Percentiles rank a stretch among this genome's conserved stretches.
Conservation (phyloP, 805 yeast genomes). For the Lipomyces sp. region DNA sequence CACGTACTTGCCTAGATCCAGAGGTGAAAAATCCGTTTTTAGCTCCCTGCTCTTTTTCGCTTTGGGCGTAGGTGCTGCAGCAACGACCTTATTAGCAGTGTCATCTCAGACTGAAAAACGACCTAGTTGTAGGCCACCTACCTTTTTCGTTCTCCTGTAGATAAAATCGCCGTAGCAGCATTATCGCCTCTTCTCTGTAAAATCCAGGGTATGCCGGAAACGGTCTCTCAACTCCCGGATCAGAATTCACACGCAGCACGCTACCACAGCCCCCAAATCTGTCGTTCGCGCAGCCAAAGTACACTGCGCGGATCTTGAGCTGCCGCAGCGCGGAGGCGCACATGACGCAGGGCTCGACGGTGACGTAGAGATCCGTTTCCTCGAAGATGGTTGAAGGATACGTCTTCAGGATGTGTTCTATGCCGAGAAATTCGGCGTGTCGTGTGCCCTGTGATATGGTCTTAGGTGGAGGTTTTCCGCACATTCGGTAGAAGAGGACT, state of each 20-base stretch:
- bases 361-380: slow-evolving; percentile 73
- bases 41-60: slow-evolving; percentile 54
- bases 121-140: neutral
- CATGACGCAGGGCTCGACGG: slow-evolving; percentile 98
- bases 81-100: neutral
- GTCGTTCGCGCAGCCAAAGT: slow-evolving; percentile 92
- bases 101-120: neutral
- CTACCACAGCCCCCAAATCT: slow-evolving; percentile 97
- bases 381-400: slow-evolving; percentile 42
- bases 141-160: slow-evolving; percentile 70
- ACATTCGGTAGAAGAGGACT: slow-evolving; percentile 7
- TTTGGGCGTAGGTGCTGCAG: slow-evolving; percentile 71
- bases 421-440: slow-evolving; percentile 90
- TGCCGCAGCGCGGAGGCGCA: slow-evolving; percentile 91
- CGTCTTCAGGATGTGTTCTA: slow-evolving; percentile 48
- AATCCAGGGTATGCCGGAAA: slow-evolving; percentile 68
- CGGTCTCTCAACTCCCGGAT: slow-evolving; percentile 31
- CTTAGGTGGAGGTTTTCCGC: neutral
- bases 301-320: slow-evolving; percentile 65
- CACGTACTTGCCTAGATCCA: slow-evolving; percentile 24
- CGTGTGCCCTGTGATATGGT: slow-evolving; percentile 55
- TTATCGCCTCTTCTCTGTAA: slow-evolving; percentile 74
- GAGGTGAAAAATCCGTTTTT: slow-evolving; percentile 46
- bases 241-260: slow-evolving; percentile 59
- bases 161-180: slow-evolving; percentile 77